Base-by-base conservation (phyloP, 192 early-diverging fungal genomes). In the Glomus cerebriforme region DNA sequence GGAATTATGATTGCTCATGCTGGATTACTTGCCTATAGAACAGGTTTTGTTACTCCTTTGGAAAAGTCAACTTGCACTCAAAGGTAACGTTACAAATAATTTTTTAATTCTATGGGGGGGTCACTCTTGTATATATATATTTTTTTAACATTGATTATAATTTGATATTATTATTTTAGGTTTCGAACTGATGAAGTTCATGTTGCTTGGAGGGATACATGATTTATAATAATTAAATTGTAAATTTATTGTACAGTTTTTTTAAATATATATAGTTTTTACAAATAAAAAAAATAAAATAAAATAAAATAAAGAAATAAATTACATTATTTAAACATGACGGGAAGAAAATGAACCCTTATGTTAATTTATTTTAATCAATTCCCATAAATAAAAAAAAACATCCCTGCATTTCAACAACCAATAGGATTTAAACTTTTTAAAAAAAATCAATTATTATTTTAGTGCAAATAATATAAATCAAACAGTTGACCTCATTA, bases 1-100 rank as follows among this genome's bases (percentile, higher is more conserved):
- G 98, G 98, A 8, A 92, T 98, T 62, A 99, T 99, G 98, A 99
- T 99, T 84, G 98, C 98, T 8, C 97, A 98, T 78, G 97, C 98
- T 1, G 98, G 98, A 1, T 86, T 95, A 19, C 83, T 98, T 64
- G 90, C 92, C 31, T 97, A 89, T 85, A 91, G 90, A 65, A 92
- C 92, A 32, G 96, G 96, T 2, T 89, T 89, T 62, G 87, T 88
- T n/a, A 98, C 96, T 0, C 83, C 91, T 2, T 80, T 99, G 47
- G 87, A 93, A 65, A 92, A 97, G 72, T 96, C 94, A 31, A 93
- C 90, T 84, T 93, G 95, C 82, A 99, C 98, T 19, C 98, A 99
- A 85, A 89, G 98, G 74, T 76, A n/a, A 76, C 32, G 22, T 31
- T 29, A 39, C 2, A 27, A 34, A n/a, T n/a, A 32, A 69, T 69